These are phyloP conservation scores for Solanum sejunctum DNA, from an alignment of 257 asterid species.

Conservation along the genomic window DNA sequence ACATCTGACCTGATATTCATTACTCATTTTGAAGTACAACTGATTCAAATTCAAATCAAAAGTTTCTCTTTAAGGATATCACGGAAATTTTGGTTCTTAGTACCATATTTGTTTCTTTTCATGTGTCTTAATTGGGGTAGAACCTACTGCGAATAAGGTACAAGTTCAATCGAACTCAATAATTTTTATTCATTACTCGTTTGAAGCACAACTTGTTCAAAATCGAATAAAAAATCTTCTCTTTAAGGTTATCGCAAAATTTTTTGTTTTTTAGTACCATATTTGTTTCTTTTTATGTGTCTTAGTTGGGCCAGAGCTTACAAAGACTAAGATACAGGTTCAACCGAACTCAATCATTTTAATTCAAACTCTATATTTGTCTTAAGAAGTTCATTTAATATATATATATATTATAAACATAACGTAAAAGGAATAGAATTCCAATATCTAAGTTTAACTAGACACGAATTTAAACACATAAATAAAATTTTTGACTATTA, in stretches of 20 bases:
- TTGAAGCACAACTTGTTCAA: not conserved
- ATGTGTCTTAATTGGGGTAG: not conserved
- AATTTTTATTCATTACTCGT: no score
- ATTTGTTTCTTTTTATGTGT: not conserved
- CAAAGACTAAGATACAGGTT: not conserved
- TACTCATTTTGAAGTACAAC: not conserved
- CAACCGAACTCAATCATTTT: not conserved
- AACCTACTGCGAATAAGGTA: no score
- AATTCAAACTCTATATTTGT: no score
- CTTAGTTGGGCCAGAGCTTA: not conserved
- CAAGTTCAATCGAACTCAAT: no score
- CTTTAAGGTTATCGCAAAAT: not conserved
- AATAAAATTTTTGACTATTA: no score
- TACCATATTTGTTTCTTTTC: not conserved
- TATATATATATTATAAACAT: no score
- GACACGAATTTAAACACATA: not conserved
- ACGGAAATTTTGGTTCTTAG: not conserved
- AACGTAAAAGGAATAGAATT: no score
- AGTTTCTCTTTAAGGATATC: not conserved
- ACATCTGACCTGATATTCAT: no score
- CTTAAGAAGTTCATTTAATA: no score
- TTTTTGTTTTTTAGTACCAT: not conserved
- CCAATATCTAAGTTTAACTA: no score
- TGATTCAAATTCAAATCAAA: not conserved
- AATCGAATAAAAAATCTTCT: not conserved